Conservation (phyloP, 2,329 filamentous ascomycete species). For the Botrytis paeoniae region DNA sequence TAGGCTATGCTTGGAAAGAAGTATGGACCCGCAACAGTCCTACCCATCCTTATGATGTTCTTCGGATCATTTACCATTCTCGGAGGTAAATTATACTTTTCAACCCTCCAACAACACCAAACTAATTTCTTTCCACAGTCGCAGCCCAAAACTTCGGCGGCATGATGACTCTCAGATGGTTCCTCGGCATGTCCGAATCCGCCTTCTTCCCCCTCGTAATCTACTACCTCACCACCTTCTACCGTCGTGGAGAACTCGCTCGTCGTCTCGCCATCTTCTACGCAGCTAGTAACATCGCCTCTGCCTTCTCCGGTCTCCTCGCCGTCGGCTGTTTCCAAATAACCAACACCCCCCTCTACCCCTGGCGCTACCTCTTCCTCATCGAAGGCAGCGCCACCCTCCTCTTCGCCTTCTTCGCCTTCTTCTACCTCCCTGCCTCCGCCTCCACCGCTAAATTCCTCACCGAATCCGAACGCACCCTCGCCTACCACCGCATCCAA, state of each 20-base stretch:
- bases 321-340: conserved; percentile 51
- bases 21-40: conserved; percentile 59
- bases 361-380: conserved; percentile 52
- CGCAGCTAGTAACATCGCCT: conserved; percentile 11
- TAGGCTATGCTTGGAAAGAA: conserved; percentile 62
- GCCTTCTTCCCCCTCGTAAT: conserved; percentile 68
- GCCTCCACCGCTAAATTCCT: conserved; percentile 36
- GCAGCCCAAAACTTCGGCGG: conserved; percentile 59
- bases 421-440: conserved; percentile 39
- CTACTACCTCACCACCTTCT: conserved; percentile 60
- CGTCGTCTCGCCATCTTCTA: conserved; percentile 72
- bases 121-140: conserved; percentile 34
- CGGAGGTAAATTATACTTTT: conserved; percentile 14
- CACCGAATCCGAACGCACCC: conserved; percentile 35
- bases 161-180: conserved; percentile 65
- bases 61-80: conserved; percentile 64
- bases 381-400: conserved; percentile 40
- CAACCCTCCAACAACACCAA: not conserved
- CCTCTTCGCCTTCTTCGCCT: conserved; percentile 38
- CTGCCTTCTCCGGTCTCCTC: conserved; percentile 50
- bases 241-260: conserved; percentile 68
- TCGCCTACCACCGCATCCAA: conserved; percentile 39
- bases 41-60: conserved; percentile 65
- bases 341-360: conserved; percentile 45
- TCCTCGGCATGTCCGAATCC: conserved; percentile 60